Evolutionary conservation across 345 rosid genomes (phyloP).

Genomic region (Populus nigra): DNA sequence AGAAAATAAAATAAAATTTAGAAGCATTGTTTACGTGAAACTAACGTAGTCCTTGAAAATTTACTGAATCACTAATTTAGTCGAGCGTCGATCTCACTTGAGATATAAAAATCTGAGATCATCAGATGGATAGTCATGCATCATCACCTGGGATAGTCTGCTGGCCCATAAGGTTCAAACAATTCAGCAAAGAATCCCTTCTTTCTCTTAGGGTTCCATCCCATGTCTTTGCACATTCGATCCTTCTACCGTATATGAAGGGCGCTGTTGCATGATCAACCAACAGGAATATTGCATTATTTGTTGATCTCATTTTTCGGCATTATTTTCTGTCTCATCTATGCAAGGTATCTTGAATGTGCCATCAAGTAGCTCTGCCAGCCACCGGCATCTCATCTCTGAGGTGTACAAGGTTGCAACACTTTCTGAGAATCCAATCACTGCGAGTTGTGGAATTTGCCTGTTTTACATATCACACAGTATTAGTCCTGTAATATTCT

Average conservation of each 20-base stretch:
- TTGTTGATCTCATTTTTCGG: background rate
- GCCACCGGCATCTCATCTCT: conserved; percentile 42
- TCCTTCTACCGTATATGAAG: background rate
- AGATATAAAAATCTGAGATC: too few species aligned
- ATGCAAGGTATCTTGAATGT: conserved; percentile 3
- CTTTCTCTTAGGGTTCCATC: conserved; percentile 41
- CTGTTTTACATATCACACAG: too few species aligned
- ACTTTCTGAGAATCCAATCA: conserved; percentile 42
- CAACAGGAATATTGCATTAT: background rate
- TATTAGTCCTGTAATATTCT: too few species aligned
- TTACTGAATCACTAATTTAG: too few species aligned
- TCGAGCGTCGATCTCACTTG: too few species aligned
- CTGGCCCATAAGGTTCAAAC: conserved; percentile 42
- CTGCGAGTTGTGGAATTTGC: conserved; percentile 39
- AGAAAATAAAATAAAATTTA: too few species aligned
- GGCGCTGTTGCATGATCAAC: conserved; percentile 2
- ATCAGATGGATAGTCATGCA: too few species aligned
- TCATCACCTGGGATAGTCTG: conserved; percentile 18
- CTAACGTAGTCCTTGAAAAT: too few species aligned
- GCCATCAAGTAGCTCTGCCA: conserved; percentile 35
- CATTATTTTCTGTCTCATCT: background rate
- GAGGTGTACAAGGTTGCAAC: conserved; percentile 33
- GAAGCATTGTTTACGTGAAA: too few species aligned
- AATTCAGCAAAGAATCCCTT: conserved; percentile 30
- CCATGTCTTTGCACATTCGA: background rate